Conservation (phyloP, 768 basidiomycete genomes). For the Rhodotorula diobovata region DNA sequence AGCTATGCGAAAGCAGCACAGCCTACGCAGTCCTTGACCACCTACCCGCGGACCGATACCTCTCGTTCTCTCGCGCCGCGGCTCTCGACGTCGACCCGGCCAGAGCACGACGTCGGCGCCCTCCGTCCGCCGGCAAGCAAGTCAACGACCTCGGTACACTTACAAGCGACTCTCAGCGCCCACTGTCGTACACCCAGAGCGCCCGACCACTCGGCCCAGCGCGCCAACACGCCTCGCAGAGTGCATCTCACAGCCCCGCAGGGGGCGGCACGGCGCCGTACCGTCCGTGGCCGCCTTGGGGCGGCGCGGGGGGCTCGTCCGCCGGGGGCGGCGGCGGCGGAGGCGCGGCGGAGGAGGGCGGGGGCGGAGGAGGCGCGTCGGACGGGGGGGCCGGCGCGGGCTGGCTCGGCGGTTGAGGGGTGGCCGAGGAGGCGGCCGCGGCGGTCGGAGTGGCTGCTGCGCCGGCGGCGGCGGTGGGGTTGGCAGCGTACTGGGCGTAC, state of each 20-base stretch:
- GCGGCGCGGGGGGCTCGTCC: conserved; percentile 4
- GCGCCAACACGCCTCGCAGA: no score
- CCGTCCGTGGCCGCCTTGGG: conserved; percentile 9
- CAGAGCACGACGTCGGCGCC: no score
- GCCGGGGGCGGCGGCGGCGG: neutral
- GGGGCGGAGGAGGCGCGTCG: neutral
- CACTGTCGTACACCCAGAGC: no score
- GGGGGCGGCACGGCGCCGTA: conserved; percentile 34
- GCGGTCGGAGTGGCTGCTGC: neutral
- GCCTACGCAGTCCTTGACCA: no score
- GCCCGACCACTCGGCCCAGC: no score
- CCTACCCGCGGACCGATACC: no score
- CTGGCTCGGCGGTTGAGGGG: neutral
- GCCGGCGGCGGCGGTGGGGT: neutral
- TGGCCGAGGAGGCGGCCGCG: neutral
- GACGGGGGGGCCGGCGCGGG: neutral
- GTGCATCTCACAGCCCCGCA: conserved; percentile 5
- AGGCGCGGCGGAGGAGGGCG: conserved; percentile 2
- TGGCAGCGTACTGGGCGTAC: conserved; percentile 22
- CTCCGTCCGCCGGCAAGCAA: no score
- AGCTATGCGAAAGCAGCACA: no score
- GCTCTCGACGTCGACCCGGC: no score
- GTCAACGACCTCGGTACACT: no score
- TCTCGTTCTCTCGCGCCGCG: no score
- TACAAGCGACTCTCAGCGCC: no score